phyloP scores from a whole-genome alignment of 2,329 filamentous ascomycete genomes.

The Fusarium lateritium region DNA sequence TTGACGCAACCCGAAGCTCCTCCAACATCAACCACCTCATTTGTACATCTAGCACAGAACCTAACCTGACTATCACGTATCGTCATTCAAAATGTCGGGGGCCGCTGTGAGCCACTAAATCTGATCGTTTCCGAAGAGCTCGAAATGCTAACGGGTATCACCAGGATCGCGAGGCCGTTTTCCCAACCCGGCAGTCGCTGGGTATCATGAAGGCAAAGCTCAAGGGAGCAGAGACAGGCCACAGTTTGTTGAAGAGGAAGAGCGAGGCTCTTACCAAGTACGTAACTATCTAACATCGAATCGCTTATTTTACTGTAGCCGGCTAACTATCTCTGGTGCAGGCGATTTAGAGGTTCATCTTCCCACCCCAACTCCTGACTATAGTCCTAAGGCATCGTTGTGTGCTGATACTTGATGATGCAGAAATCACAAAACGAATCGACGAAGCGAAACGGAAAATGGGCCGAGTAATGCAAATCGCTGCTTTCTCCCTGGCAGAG shows the following conservation, averaged over 20 bases:
- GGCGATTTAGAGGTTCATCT: constrained; percentile 84
- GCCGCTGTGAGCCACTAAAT: constrained; percentile 47
- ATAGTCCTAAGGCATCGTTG: constrained; percentile 15
- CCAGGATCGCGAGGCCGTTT: constrained; percentile 94
- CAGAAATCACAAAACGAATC: constrained; percentile 96
- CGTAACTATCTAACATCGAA: constrained; percentile 45
- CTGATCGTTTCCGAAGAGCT: background rate
- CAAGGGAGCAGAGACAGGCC: constrained; percentile 91
- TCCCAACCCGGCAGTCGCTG: constrained; percentile 96
- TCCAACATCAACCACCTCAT: constrained; percentile 18
- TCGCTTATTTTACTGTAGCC: background rate
- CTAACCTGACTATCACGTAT: constrained; percentile 10
- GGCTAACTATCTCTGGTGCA: constrained; percentile 55
- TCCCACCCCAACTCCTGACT: background rate
- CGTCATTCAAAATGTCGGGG: constrained; percentile 52
- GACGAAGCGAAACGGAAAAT: constrained; percentile 99
- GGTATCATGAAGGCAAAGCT: constrained; percentile 98
- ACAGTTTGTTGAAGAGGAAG: constrained; percentile 96
- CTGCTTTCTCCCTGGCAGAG: constrained; percentile 96
- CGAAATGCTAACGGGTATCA: constrained; percentile 31
- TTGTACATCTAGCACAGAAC: constrained; percentile 8
- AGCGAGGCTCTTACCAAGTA: constrained; percentile 98
- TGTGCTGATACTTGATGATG: constrained; percentile 30
- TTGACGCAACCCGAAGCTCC: constrained; percentile 32
- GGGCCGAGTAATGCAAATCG: constrained; percentile 99